phyloP scores from a whole-genome alignment of 2,329 filamentous ascomycete species.

The Chrysosporium queenslandicum region DNA sequence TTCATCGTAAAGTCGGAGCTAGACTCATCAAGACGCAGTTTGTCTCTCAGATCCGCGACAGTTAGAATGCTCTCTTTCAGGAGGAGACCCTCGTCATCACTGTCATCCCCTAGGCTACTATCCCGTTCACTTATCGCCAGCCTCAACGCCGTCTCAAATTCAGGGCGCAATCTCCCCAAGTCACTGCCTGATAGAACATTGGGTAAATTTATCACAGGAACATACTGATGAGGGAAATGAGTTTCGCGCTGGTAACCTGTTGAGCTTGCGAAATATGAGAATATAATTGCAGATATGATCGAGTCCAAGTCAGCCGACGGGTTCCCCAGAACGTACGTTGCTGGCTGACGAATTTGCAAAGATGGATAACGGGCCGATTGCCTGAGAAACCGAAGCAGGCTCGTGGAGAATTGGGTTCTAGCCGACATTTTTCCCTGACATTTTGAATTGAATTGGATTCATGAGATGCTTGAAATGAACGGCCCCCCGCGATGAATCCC shows the following conservation, averaged over 20 bases:
- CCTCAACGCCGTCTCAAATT: conserved; percentile 48
- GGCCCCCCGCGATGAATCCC: no score
- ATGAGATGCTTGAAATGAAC: no score
- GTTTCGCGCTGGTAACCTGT: conserved; percentile 17
- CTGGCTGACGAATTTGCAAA: conserved; percentile 17
- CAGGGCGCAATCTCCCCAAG: conserved; percentile 45
- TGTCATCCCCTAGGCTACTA: conserved; percentile 18
- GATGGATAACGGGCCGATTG: conserved; percentile 25
- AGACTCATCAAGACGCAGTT: neutral
- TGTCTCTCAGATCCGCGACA: conserved; percentile 30
- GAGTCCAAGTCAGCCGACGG: conserved; percentile 52
- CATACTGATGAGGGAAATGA: conserved; percentile 32
- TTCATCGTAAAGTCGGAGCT: neutral
- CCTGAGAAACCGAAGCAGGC: conserved; percentile 32
- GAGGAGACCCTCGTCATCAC: conserved; percentile 21
- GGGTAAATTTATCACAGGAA: conserved; percentile 51
- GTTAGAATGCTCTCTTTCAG: conserved; percentile 33
- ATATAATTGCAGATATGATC: conserved; percentile 51
- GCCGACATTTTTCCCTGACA: neutral
- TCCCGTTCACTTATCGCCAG: conserved; percentile 32
- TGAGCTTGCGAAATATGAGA: conserved; percentile 46
- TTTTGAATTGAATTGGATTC: neutral
- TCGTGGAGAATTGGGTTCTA: neutral
- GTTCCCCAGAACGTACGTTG: conserved; percentile 37
- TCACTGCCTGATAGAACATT: conserved; percentile 37